Base-by-base conservation (phyloP, 257 asterid species). In the Linderniella brevidens region DNA sequence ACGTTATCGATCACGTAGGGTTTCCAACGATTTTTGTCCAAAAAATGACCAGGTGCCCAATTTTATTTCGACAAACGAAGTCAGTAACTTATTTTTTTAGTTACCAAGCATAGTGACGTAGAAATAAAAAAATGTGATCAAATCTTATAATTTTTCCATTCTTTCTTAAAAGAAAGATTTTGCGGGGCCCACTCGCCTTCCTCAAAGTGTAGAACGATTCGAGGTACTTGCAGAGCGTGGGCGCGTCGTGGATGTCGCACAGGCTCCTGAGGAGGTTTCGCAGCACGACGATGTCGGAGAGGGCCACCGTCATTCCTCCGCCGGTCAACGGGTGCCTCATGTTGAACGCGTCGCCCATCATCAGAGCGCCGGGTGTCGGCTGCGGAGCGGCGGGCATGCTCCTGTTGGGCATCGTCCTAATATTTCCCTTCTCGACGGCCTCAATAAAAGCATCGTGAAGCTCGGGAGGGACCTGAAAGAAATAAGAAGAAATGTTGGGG, bases 241-340 rank as follows among this genome's bases (percentile, higher is more conserved):
- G 14, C 8, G 70, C 65, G 18, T 78, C 80, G 2, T 60, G 55
- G 14, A 78, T 38, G 54, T 78, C 64, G 0, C 13, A 55, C 16
- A 74, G 16, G 20, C 78, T 71, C 48, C 69, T 67, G 12, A 78
- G 80, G 55, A 78, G 88, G 61, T 78, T 63, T 16, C 83, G 78
- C 5, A 78, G 72, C 19, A 78, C 54, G 50, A 71, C 83, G 9
- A 78, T 67, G 50, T 78, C 83, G 0, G 83, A 71, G 1, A 78
- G 61, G 46, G 88, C 80, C 5, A 78, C 83, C 0, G 88, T 74
- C 88, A 78, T 78, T 66, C 88, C 88, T 61, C 87, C 87, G 43
- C 87, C 87, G 0, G 87, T 71, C 41, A 78, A 60, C 59, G 87
- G 82, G 62, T 78, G 87, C 16, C 87, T 71, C 87, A 78, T 78